Conservation (phyloP, 345 rosid species). For the Punica granatum region DNA sequence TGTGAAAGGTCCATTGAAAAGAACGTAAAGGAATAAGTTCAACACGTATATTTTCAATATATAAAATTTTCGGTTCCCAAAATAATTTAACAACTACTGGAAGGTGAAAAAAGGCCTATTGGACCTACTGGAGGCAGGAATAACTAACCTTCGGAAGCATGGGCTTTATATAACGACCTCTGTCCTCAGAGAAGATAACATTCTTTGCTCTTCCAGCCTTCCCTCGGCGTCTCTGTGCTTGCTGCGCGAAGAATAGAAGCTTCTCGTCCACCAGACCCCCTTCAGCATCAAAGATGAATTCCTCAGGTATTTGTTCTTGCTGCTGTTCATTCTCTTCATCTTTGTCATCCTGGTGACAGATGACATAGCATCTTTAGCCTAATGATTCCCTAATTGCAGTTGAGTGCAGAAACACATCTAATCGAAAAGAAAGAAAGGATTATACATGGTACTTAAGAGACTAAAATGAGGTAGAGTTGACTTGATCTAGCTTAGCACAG, state of each 20-base stretch:
- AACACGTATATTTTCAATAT: not conserved
- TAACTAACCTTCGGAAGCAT: slow-evolving; percentile 88
- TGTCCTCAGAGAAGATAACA: slow-evolving; percentile 91
- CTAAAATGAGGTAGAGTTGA: not conserved
- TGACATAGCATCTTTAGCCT: not conserved
- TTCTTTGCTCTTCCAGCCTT: slow-evolving; percentile 99
- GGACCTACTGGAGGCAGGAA: not conserved
- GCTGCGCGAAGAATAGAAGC: slow-evolving; percentile 95
- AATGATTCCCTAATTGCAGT: not conserved
- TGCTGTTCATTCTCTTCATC: slow-evolving; percentile 87
- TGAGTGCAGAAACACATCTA: slow-evolving; percentile 11
- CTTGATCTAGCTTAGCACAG: not conserved
- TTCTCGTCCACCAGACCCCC: slow-evolving; percentile 98
- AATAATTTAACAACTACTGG: not conserved
- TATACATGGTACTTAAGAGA: not conserved
- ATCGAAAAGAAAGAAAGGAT: not conserved
- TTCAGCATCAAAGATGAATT: slow-evolving; percentile 95
- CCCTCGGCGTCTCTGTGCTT: slow-evolving; percentile 82
- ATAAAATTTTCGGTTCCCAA: not conserved
- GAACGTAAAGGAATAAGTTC: not conserved
- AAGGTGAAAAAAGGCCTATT: not conserved
- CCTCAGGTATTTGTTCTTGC: slow-evolving; percentile 91
- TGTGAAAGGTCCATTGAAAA: not conserved
- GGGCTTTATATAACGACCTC: slow-evolving; percentile 96
- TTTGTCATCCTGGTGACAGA: slow-evolving; percentile 51